These are phyloP conservation scores for Zygoascus bituminiphila DNA, from an alignment of 805 yeast genomes.

Conservation along the genomic window DNA sequence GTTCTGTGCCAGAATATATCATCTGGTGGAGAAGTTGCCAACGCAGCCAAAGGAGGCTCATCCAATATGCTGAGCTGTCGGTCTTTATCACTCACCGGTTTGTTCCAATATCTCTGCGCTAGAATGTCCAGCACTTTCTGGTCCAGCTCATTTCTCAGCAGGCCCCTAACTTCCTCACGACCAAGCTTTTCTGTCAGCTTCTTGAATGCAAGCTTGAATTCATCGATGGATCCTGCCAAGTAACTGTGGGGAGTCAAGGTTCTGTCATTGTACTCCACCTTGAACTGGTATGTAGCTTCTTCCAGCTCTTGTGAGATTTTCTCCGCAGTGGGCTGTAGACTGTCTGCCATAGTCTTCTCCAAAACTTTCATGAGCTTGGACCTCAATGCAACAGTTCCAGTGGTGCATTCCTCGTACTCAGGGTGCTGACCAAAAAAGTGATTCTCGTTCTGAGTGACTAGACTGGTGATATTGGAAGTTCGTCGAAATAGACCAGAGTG, in stretches of 20 bases:
- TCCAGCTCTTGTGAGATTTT: conserved; percentile 87
- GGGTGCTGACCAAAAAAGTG: conserved; percentile 57
- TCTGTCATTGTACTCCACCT: conserved; percentile 94
- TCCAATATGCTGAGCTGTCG: conserved; percentile 9
- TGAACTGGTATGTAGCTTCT: conserved; percentile 84
- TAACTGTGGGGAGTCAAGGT: conserved; percentile 91
- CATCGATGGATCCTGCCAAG: conserved; percentile 83
- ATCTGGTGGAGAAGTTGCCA: conserved; percentile 50
- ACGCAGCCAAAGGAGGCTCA: conserved; percentile 46
- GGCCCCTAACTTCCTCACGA: conserved; percentile 67
- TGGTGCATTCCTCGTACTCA: conserved; percentile 56
- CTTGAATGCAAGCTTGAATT: conserved; percentile 75
- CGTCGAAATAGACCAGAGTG: conserved; percentile 42
- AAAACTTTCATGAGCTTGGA: conserved; percentile 76
- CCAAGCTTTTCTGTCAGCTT: conserved; percentile 79
- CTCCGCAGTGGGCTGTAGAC: conserved; percentile 77
- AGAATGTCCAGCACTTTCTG: conserved; percentile 79
- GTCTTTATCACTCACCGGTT: conserved; percentile 31
- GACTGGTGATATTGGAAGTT: conserved; percentile 49
- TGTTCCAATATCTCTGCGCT: conserved; percentile 90
- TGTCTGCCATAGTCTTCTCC: conserved; percentile 84
- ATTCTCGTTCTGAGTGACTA: conserved; percentile 38
- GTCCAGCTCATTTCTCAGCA: conserved; percentile 77
- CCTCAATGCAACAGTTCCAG: conserved; percentile 69
- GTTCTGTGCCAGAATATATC: conserved; percentile 84